Evolutionary conservation across 2,329 filamentous ascomycete species (phyloP), one percentile per base, ranked within the genome.

Genomic region (Pyrenophora teres): DNA sequence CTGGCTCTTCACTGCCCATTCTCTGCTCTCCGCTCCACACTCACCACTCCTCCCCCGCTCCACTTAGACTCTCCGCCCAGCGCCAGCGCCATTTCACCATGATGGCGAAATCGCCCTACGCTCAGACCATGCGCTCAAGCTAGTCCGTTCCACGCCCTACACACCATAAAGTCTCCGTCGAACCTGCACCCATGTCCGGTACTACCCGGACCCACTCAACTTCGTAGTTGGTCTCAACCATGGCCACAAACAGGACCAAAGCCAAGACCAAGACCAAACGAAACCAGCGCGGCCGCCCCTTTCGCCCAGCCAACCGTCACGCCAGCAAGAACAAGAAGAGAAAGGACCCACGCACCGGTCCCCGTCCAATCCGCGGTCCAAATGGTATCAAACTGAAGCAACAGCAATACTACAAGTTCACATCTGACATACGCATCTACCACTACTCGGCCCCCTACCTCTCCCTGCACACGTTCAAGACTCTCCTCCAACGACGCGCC

Each of bases 341-440:
- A 21, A 21, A 21, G 19, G 19, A 21, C 40, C 15, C 16, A 9
- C 1, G 23, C 16, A 23, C 32, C 39, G 23, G 23, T 25, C 23
- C 6, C 23, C 23, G 23, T 5, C 2, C 2, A 7, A 25, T 4
- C 23, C 23, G 23, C 23, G 23, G 23, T 25, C 23, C 23, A 12
- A 43, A 43, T 7, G 32, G 46, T n/a, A 27, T 38, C 15, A 49
- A 42, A 32, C 6, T 42, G 10, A 49, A 43, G 30, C 46, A 54
- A 35, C 35, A 57, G 1, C 55, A 57, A 23, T 60, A 63, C 42
- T 56, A 60, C n/a, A 56, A 51, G 0, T 68, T 57, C 12, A 41
- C 55, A 2, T 46, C 44, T 4, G 42, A 53, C 3, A 54, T 68
- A 8, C 10, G 10, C 6, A 56, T 69, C n/a, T 69, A 63, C 42